Conservation (phyloP, 129 eudicot genomes). For the Flaveria brownii region DNA sequence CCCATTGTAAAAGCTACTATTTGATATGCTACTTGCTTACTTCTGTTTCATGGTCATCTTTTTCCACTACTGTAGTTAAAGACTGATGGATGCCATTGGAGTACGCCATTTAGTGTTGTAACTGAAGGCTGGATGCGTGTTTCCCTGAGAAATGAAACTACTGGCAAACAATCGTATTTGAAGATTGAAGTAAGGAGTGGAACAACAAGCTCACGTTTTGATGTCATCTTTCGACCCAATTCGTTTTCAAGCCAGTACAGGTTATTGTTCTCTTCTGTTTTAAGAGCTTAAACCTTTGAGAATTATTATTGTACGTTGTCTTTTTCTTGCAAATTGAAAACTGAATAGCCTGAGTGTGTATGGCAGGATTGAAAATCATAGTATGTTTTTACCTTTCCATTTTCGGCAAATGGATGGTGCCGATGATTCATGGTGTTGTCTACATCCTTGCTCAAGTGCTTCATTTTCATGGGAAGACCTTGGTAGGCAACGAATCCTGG, state of each 20-base stretch:
- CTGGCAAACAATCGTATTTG: slow-evolving; percentile 39
- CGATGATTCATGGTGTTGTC: slow-evolving; percentile 70
- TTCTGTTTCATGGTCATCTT: slow-evolving; percentile 18
- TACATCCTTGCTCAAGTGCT: slow-evolving; percentile 75
- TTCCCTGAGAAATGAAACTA: slow-evolving; percentile 52
- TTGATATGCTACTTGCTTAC: slow-evolving; percentile 16
- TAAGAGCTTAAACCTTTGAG: slow-evolving; percentile 5
- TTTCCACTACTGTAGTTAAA: slow-evolving; percentile 49
- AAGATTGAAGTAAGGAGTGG: slow-evolving; percentile 85
- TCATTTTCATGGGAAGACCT: slow-evolving; percentile 97
- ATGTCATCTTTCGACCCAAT: slow-evolving; percentile 84
- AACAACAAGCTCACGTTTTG: slow-evolving; percentile 70
- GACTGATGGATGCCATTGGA: slow-evolving; percentile 74
- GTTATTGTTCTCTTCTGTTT: slow-evolving; percentile 30
- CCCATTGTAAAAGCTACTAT: background rate
- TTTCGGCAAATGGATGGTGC: slow-evolving; percentile 84
- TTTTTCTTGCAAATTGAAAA: slow-evolving; percentile 13
- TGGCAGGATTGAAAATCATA: slow-evolving; percentile 94
- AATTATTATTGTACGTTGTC: background rate
- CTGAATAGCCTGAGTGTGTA: background rate
- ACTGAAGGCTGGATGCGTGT: slow-evolving; percentile 81
- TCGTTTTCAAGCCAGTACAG: slow-evolving; percentile 92
- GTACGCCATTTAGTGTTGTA: slow-evolving; percentile 77
- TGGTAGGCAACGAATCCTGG: slow-evolving; percentile 75
- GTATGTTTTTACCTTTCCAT: slow-evolving; percentile 68